Percentiles rank a stretch among this genome's conserved stretches.
Evolutionary conservation across 768 basidiomycete species (phyloP).

Genomic region (Daedaleopsis sinensis): DNA sequence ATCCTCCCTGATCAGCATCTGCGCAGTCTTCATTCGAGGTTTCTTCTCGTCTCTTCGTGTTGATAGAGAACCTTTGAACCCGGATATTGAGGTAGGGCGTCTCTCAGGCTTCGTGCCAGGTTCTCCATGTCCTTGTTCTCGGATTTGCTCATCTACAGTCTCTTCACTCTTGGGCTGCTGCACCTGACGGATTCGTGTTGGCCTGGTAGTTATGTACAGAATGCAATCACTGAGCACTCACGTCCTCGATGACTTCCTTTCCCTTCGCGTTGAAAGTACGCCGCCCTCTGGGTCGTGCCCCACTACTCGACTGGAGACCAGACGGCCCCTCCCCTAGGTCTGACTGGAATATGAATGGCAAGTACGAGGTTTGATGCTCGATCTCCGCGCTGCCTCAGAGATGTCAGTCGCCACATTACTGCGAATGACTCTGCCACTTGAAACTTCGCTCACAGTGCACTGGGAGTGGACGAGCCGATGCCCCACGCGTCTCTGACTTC

Average conservation of each 20-base stretch:
- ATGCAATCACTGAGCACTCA: slow-evolving; percentile 2
- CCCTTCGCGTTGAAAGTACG: slow-evolving; percentile 56
- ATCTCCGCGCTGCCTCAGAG: slow-evolving; percentile 20
- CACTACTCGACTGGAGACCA: neutral
- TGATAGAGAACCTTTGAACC: slow-evolving; percentile 26
- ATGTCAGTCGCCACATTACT: neutral
- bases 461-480: slow-evolving; percentile 9
- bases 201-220: neutral
- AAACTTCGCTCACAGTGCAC: slow-evolving; percentile 19
- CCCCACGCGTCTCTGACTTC: slow-evolving; percentile 59
- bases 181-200: too few relatives aligned
- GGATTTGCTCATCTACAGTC: neutral
- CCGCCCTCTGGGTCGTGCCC: slow-evolving; percentile 45
- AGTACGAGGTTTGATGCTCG: slow-evolving; percentile 62
- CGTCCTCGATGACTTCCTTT: slow-evolving; percentile 43
- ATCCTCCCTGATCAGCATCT: slow-evolving; percentile 29
- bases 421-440: neutral
- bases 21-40: slow-evolving; percentile 23
- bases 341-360: slow-evolving; percentile 64
- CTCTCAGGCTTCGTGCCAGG: slow-evolving; percentile 6
- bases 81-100: slow-evolving; percentile 28
- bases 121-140: neutral
- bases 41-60: slow-evolving; percentile 20
- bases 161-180: neutral
- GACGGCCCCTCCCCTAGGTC: slow-evolving; percentile 27